Evolutionary conservation across 495 filamentous ascomycete species (phyloP), one percentile per base, ranked within the genome.

Genomic region (Xylaria bambusicola): DNA sequence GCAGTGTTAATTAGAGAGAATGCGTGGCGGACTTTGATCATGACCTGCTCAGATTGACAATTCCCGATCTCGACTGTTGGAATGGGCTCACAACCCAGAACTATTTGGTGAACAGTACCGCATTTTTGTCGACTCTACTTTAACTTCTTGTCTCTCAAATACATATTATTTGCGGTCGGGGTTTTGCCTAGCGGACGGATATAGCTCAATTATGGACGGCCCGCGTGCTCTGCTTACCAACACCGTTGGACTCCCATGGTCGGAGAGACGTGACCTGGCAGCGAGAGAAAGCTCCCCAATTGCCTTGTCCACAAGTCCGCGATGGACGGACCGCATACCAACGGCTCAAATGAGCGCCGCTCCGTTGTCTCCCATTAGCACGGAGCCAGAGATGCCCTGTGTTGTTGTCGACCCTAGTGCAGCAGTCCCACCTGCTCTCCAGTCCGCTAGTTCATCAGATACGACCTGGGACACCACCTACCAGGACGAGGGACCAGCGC

Each of bases 281-380:
- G 73, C 77, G 33, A 74, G 76, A 62, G 77, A 73, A 49, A 67
- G 58, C 41, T 74, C 70, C 23, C 70, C 73, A 6, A 62, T 67
- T 42, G 67, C 58, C 50, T 62, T 75, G 38, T 68, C 75, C 29
- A 61, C 66, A 10, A 68, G 65, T 31, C 68, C 76, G 31, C 66
- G 75, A 52, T 79, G 74, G 76, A 38, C 71, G 26, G 64, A 69
- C 46, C 67, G 74, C 6, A 49, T 71, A 38, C 64, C 74, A 42
- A 61, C 58, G 51, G 61, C 68, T 51, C 69, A 65, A 48, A 69
- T 70, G 55, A 71, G 73, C 26, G 75, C 72, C 23, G 76, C 73
- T 61, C 78, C 80, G 64, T 68, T 81, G 59, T 80, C 78, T 42
- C 78, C 78, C 58, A 73, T 79, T 63, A 81, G 77, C 70, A 77